Base-by-base conservation (phyloP, 805 yeast genomes). In the Candida boleticola region DNA sequence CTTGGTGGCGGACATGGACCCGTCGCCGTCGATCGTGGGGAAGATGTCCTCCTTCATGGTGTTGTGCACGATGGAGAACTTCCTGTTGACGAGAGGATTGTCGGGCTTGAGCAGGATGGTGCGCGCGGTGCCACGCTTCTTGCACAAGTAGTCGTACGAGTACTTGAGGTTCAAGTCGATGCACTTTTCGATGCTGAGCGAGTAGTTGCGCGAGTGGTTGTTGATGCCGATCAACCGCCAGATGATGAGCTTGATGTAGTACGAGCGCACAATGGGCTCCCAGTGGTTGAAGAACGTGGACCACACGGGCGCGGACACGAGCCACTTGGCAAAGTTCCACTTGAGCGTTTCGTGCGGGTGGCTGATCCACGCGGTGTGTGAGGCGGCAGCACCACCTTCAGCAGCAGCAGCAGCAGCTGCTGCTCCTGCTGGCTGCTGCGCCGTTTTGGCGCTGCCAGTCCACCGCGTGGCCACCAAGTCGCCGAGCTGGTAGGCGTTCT, bases 231-330 rank as follows among this genome's bases (percentile, higher is more conserved):
- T 59, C 34, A 83, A 60, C 47, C 87, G 75, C 85, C 92, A 88
- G 37, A 86, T 71, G 14, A 88, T 45, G 18, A 88, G 67, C 31
- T 89, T 68, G 37, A 77, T 68, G 57, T 81, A 88, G 53, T 81
- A 85, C 3, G 84, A 74, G 29, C 96, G 68, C 19, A 86, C 81
- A 14, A 87, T 60, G 3, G 95, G 89, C 53, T 81, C 77, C 88
- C 95, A 89, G 60, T 89, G 95, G 29, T 82, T 75, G 53, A 88
- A 80, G 46, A 76, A 77, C 37, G 69, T 64, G 26, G 61, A 61
- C 83, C 90, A 86, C 26, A 67, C 63, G 1, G 55, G 50, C 3
- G 65, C 56, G 3, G 77, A 69, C 5, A 83, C 61, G 26, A 86
- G 56, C 82, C 84, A 84, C 16, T 61, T 53, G 3, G 79, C 64